These are phyloP conservation scores for Candida pseudofarinosa DNA, from an alignment of 805 yeast genomes.

Conservation along the genomic window DNA sequence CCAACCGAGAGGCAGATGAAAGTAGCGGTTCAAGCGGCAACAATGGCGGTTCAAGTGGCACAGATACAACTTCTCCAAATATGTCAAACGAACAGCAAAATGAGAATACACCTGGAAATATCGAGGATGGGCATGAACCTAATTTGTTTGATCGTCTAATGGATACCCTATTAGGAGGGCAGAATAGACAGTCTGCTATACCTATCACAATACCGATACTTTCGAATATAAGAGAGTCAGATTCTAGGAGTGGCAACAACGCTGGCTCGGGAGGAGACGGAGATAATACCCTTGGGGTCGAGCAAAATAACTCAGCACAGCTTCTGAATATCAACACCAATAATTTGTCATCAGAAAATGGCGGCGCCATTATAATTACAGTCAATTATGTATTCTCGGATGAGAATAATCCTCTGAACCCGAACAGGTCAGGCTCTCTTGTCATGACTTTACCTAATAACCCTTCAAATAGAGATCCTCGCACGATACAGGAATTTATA, in stretches of 20 bases:
- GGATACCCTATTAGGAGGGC: constrained; percentile 17
- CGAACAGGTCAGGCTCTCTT: constrained; percentile 52
- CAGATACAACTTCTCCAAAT: not conserved
- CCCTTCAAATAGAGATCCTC: constrained; percentile 55
- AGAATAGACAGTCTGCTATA: not conserved
- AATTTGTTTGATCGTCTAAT: constrained; percentile 22
- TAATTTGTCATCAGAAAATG: constrained; percentile 6
- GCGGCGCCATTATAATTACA: constrained; percentile 39
- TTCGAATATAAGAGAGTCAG: not conserved
- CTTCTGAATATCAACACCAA: constrained; percentile 2
- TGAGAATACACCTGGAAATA: not conserved
- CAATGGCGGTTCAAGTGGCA: not conserved
- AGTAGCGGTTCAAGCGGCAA: not conserved
- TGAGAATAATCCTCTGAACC: constrained; percentile 32
- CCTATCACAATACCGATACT: not conserved
- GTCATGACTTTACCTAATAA: constrained; percentile 66
- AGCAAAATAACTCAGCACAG: not conserved
- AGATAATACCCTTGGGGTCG: not conserved
- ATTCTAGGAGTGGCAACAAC: not conserved
- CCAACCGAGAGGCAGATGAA: not conserved
- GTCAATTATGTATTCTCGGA: constrained; percentile 42
- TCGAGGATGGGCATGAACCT: constrained; percentile 3
- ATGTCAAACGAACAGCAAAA: not conserved
- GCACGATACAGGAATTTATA: constrained; percentile 55
- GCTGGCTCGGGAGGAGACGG: constrained; percentile 1